Evolutionary conservation across 495 filamentous ascomycete species (phyloP).

Genomic region (Penicillium lividum): DNA sequence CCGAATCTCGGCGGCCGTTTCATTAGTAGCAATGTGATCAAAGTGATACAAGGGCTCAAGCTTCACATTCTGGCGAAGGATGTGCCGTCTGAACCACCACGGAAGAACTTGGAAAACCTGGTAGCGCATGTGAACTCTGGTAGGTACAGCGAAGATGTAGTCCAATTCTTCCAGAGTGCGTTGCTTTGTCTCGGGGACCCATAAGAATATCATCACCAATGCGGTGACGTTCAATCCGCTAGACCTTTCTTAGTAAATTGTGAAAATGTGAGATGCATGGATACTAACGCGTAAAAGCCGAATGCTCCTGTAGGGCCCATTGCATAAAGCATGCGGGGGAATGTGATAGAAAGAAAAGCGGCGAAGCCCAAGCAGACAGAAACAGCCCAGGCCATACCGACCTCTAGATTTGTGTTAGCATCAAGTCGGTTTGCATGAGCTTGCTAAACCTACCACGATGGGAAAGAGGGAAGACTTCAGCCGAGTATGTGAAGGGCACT

Average conservation of each 20-base stretch:
- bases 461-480: conserved; percentile 80
- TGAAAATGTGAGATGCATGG: background rate
- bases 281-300: conserved; percentile 47
- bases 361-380: conserved; percentile 74
- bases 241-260: conserved; percentile 24
- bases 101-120: conserved; percentile 64
- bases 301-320: conserved; percentile 58
- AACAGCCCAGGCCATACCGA: conserved; percentile 77
- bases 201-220: conserved; percentile 70
- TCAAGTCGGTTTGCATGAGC: background rate
- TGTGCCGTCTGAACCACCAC: conserved; percentile 68
- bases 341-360: conserved; percentile 68
- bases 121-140: conserved; percentile 60
- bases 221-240: conserved; percentile 69
- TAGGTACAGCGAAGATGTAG: conserved; percentile 78
- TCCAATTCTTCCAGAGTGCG: conserved; percentile 81
- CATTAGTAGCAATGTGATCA: conserved; percentile 32
- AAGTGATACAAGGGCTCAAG: conserved; percentile 68
- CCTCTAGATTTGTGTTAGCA: conserved; percentile 39
- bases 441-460: conserved; percentile 54
- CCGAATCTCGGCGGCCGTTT: background rate
- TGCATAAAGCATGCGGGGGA: conserved; percentile 62
- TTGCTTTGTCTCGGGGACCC: conserved; percentile 79
- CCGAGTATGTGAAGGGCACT: conserved; percentile 73
- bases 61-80: conserved; percentile 57